Evolutionary conservation across 176 grass and related monocot species (phyloP).

Genomic region (Thalia dealbata): DNA sequence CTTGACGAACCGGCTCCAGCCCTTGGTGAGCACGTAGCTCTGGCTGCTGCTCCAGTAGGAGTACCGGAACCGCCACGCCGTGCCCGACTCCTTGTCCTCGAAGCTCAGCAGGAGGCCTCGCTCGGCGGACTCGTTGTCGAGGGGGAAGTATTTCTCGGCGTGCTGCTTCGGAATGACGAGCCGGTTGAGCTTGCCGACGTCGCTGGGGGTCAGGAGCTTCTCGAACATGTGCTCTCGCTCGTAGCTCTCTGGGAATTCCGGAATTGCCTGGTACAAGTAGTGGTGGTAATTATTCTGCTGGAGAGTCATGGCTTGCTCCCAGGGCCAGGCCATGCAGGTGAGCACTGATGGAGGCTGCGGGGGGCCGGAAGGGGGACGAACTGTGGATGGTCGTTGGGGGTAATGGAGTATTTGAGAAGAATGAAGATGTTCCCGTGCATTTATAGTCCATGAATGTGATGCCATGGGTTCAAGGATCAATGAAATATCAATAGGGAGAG

Average conservation of each 20-base stretch:
- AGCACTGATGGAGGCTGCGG: too few species aligned
- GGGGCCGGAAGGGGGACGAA: too few species aligned
- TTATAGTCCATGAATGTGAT: slow-evolving; percentile 5
- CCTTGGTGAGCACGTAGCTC: slow-evolving; percentile 12
- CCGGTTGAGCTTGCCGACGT: slow-evolving; percentile 69
- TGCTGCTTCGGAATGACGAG: slow-evolving; percentile 74
- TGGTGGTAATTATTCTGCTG: background rate
- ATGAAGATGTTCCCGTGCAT: slow-evolving; percentile 5
- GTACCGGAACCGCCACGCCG: slow-evolving; percentile 5
- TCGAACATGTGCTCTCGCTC: slow-evolving; percentile 55
- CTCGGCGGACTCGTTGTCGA: slow-evolving; percentile 9
- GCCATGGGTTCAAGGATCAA: too few species aligned
- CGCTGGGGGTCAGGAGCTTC: slow-evolving; percentile 54
- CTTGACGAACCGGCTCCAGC: slow-evolving; percentile 13
- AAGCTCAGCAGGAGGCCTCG: slow-evolving; percentile 6
- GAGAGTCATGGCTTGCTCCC: background rate
- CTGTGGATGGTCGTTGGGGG: background rate
- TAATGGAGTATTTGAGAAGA: slow-evolving; percentile 11
- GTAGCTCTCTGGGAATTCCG: background rate
- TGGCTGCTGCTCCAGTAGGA: slow-evolving; percentile 17
- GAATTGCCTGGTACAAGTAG: background rate
- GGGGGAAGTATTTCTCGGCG: slow-evolving; percentile 61
- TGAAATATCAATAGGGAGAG: too few species aligned
- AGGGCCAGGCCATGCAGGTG: background rate
- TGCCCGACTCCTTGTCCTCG: slow-evolving; percentile 7